phyloP scores from a whole-genome alignment of 148 eudicot species.

The Persicaria tinctoria region DNA sequence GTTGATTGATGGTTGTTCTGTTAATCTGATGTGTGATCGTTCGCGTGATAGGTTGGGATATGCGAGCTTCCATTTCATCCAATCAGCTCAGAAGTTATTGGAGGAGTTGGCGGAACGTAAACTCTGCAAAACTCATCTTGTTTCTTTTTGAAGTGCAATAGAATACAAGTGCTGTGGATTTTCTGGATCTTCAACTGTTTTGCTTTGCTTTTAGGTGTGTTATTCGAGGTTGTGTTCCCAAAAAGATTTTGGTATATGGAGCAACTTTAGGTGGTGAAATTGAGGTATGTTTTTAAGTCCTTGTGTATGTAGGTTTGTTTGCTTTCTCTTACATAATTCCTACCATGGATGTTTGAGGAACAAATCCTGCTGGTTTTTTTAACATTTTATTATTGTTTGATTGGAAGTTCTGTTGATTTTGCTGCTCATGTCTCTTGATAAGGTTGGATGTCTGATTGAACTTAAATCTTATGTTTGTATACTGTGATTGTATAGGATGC shows the following conservation, averaged over 20 bases:
- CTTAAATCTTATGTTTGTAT: background rate
- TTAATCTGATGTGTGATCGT: background rate
- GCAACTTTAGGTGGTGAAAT: constrained; percentile 85
- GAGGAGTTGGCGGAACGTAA: constrained; percentile 99
- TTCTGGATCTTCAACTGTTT: background rate
- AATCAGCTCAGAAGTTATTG: constrained; percentile 73
- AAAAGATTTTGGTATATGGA: constrained; percentile 96
- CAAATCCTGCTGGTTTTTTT: background rate
- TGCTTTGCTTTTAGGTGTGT: constrained; percentile 63
- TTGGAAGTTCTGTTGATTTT: background rate
- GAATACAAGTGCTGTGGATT: background rate
- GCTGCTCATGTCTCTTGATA: background rate
- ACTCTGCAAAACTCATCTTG: constrained; percentile 13
- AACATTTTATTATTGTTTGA: background rate
- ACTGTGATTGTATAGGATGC: constrained; percentile 59
- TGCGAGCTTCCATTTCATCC: constrained; percentile 99
- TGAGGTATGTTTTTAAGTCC: constrained; percentile 39
- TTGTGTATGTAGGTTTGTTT: background rate
- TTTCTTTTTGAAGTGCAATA: background rate
- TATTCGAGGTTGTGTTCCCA: constrained; percentile 99
- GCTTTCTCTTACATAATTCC: background rate
- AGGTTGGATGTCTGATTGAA: background rate
- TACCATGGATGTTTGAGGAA: background rate
- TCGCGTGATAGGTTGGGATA: constrained; percentile 58
- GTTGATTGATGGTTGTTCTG: constrained; percentile 12